These are phyloP conservation scores for Hylodesmum podocarpum DNA, from an alignment of 306 rosid genomes.

Conservation along the genomic window DNA sequence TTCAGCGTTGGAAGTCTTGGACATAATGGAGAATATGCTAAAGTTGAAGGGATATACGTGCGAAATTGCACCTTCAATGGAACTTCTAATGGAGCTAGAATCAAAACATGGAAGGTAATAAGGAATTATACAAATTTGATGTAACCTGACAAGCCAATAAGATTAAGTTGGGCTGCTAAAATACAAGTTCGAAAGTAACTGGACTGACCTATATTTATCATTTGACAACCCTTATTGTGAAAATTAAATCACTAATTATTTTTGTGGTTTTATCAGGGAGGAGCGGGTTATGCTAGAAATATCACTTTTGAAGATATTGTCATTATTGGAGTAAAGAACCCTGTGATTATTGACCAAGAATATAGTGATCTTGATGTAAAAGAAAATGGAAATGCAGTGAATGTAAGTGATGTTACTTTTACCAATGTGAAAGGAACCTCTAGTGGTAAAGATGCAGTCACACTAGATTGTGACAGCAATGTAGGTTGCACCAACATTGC, in stretches of 20 bases:
- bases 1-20: conserved; percentile 62
- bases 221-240: too few relatives aligned
- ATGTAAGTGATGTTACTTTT: conserved; percentile 39
- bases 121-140: too few relatives aligned
- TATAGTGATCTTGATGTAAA: neutral
- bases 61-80: conserved; percentile 34
- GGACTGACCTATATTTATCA: too few relatives aligned
- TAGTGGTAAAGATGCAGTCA: neutral
- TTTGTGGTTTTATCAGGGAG: too few relatives aligned
- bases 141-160: too few relatives aligned
- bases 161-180: too few relatives aligned
- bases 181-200: too few relatives aligned
- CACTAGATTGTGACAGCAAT: conserved; percentile 4
- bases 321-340: neutral
- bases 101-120: conserved; percentile 56
- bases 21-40: neutral
- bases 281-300: conserved; percentile 49
- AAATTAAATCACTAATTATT: too few relatives aligned
- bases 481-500: conserved; percentile 21
- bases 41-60: conserved; percentile 46
- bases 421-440: conserved; percentile 36
- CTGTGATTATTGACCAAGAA: conserved; percentile 41
- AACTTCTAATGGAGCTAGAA: conserved; percentile 51
- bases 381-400: neutral
- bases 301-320: conserved; percentile 43